Base-by-base conservation (phyloP, 2,329 filamentous ascomycete species). In the Purpureocillium lavendulum region DNA sequence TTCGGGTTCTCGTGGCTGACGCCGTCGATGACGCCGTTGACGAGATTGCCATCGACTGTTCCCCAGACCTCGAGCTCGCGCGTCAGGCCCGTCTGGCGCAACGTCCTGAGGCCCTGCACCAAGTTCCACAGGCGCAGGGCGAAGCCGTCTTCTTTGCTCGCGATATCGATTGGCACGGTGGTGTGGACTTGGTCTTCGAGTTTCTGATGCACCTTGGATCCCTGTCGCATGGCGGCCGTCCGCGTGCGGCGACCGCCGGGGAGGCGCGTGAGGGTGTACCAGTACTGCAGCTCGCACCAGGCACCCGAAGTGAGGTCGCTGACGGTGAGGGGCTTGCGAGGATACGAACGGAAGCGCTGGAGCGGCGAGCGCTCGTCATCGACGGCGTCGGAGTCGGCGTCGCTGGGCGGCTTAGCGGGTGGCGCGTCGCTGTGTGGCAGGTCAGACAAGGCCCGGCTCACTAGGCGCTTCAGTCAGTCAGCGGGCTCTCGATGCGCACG, bases 281-380 rank as follows among this genome's bases (percentile, higher is more conserved):
- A 88, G 53, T 95, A 94, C 58, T 97, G 89, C 43, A 97, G 61
- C 61, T 98, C 90, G 59, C 92, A 98, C 92, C 92, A 98, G 7
- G 89, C 82, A 2, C 89, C 89, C 1, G 87, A 84, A 1, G 89
- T 79, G 17, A 97, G 65, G 59, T 98, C 92, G 3, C 86, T 88
- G 1, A 97, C 92, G 0, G 85, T 87, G 7, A 97, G 71, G 0
- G 85, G 79, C 55, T 87, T 90, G 53, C 73, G 82, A 0, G 87
- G 87, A 40, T 75, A 80, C 1, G 78, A 79, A 30, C 89, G 82
- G 52, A 94, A 95, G 28, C 84, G 78, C 45, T 87, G 73, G 2
- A 96, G 64, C 0, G 88, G 89, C 2, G 73, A 69, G 15, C 58
- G 60, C 2, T 48, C 53, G 37, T 69, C 65, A 10, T 57, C 46